phyloP scores from a whole-genome alignment of 192 early-diverging fungal genomes.

The Linnemannia schmuckeri region DNA sequence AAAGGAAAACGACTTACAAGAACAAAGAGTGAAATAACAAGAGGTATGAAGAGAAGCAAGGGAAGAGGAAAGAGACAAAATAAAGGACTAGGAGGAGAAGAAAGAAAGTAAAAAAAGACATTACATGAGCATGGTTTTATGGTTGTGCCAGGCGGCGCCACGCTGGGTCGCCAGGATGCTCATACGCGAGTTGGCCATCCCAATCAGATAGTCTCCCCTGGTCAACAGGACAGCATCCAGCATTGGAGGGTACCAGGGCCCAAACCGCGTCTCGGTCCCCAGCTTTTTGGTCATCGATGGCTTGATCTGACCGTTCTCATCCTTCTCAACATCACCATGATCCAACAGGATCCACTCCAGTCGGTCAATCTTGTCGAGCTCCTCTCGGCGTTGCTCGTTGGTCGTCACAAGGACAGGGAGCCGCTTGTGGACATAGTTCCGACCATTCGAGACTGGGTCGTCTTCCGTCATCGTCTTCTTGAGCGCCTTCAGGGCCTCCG shows the following conservation, averaged over 20 bases:
- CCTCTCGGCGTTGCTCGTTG: conserved; percentile 27
- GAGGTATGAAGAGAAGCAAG: background rate
- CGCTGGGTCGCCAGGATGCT: conserved; percentile 39
- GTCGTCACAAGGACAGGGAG: conserved; percentile 43
- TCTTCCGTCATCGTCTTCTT: background rate
- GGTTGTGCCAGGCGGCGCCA: conserved; percentile 34
- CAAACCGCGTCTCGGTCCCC: conserved; percentile 16
- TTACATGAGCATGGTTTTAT: conserved; percentile 37
- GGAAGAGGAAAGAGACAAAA: background rate
- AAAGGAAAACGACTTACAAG: background rate
- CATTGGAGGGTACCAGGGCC: conserved; percentile 47
- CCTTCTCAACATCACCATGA: conserved; percentile 39
- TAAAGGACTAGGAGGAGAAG: background rate
- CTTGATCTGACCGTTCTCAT: conserved; percentile 10
- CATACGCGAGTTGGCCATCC: conserved; percentile 47
- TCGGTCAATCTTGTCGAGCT: conserved; percentile 31
- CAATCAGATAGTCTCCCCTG: conserved; percentile 44
- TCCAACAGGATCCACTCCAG: conserved; percentile 49
- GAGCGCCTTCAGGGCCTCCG: background rate
- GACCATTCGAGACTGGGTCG: background rate
- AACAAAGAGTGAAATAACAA: background rate
- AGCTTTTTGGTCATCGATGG: conserved; percentile 32
- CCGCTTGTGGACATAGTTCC: conserved; percentile 8
- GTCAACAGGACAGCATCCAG: conserved; percentile 48
- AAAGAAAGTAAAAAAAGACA: background rate